A percentile compares a stretch with the other conserved stretches of the same genome.
phyloP scores from a whole-genome alignment of 768 basidiomycete species.

The Lentinula raphanica region DNA sequence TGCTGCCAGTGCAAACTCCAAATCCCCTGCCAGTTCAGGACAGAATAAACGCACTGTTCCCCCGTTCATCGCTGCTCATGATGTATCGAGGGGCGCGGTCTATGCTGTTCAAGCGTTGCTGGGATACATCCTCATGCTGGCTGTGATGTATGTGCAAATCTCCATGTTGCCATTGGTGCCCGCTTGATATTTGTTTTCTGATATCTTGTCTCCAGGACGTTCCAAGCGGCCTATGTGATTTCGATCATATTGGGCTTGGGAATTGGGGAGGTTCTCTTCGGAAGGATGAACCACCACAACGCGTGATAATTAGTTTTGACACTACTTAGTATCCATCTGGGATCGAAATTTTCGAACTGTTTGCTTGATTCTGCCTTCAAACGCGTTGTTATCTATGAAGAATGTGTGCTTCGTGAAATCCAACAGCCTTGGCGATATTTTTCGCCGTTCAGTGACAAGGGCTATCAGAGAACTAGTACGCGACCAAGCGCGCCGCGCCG shows the following conservation, averaged over 20 bases:
- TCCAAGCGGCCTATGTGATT: slow-evolving; percentile 73
- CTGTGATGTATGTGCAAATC: slow-evolving; percentile 66
- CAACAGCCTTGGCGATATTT: background rate
- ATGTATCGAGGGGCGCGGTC: slow-evolving; percentile 64
- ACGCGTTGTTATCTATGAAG: too few species aligned
- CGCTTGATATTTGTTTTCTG: background rate
- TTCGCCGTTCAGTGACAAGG: background rate
- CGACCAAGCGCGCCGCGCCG: background rate
- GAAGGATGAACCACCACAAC: slow-evolving; percentile 36
- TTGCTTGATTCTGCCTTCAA: too few species aligned
- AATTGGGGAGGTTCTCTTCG: slow-evolving; percentile 70
- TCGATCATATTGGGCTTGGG: slow-evolving; percentile 66
- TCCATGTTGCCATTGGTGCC: background rate
- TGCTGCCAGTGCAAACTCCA: slow-evolving; percentile 1
- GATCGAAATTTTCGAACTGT: too few species aligned
- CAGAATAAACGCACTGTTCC: slow-evolving; percentile 34
- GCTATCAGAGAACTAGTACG: background rate
- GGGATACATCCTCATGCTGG: slow-evolving; percentile 72
- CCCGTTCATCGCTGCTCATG: slow-evolving; percentile 65
- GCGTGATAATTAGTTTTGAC: background rate
- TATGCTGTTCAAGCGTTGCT: slow-evolving; percentile 60
- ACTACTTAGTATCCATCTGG: background rate
- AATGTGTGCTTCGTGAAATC: too few species aligned
- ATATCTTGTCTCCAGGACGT: slow-evolving; percentile 54
- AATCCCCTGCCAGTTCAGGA: background rate